A percentile compares a stretch with the other conserved stretches of the same genome.
These are phyloP conservation scores for Trichoderma pleuroti DNA, from an alignment of 2,329 filamentous ascomycete species.

Conservation along the genomic window DNA sequence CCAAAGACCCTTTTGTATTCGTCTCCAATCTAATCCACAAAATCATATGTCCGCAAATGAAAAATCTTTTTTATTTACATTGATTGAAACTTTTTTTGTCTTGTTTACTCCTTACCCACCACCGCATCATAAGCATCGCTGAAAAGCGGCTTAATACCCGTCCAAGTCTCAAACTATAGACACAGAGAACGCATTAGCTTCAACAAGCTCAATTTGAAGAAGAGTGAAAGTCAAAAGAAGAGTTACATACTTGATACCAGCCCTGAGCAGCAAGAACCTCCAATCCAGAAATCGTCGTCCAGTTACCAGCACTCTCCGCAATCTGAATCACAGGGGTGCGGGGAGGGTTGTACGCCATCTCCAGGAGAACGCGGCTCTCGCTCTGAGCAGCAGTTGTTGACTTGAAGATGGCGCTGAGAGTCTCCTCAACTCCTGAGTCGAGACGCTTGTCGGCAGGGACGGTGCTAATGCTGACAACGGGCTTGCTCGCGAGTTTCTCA, in stretches of 20 bases:
- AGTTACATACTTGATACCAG: constrained; percentile 69
- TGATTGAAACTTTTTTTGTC: background rate
- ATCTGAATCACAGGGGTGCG: constrained; percentile 82
- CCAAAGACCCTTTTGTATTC: background rate
- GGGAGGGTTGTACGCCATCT: constrained; percentile 94
- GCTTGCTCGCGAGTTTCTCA: constrained; percentile 46
- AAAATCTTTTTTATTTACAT: background rate
- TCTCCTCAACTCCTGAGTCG: constrained; percentile 64
- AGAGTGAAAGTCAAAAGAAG: background rate
- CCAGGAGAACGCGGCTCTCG: constrained; percentile 59
- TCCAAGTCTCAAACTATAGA: background rate
- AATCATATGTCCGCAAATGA: background rate
- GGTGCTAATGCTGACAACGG: constrained; percentile 75
- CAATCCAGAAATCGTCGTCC: constrained; percentile 79
- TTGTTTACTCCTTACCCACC: background rate
- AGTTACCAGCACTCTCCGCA: constrained; percentile 66
- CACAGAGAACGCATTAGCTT: background rate
- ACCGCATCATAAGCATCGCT: background rate
- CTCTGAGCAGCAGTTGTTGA: constrained; percentile 26
- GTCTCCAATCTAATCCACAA: background rate
- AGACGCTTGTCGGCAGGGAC: constrained; percentile 87
- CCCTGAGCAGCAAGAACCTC: constrained; percentile 88
- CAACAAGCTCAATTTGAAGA: background rate
- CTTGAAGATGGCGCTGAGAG: constrained; percentile 53
- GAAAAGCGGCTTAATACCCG: background rate